Conservation (phyloP, 306 rosid genomes). For the Pueraria montana region DNA sequence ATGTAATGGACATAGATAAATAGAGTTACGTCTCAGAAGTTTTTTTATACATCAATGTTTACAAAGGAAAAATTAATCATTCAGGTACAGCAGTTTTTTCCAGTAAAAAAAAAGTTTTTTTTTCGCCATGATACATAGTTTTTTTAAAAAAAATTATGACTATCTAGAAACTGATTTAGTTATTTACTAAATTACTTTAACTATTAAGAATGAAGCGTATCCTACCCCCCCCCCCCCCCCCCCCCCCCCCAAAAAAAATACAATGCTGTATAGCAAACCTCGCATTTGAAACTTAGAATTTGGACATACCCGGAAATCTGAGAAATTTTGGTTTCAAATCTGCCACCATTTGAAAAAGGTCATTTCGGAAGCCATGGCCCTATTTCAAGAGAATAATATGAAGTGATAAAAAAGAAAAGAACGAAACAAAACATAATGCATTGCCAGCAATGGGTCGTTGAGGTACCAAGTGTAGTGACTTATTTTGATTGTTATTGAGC, state of each 20-base stretch:
- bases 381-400: background rate
- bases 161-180: background rate
- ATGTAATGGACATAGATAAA: no score
- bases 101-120: no score
- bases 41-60: no score
- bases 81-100: no score
- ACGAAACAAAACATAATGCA: background rate
- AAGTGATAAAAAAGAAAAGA: background rate
- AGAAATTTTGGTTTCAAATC: conserved; percentile 20
- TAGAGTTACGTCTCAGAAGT: no score
- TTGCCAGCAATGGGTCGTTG: background rate
- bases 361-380: conserved; percentile 17
- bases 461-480: background rate
- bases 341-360: conserved; percentile 2
- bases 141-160: no score
- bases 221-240: no score
- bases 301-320: background rate
- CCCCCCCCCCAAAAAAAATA: no score
- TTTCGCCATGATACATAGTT: background rate
- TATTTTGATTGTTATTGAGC: no score
- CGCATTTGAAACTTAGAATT: background rate
- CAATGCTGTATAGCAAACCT: no score
- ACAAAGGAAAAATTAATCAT: no score
- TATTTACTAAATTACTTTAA: background rate
- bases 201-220: background rate